These are phyloP conservation scores for Ettlia oleoabundans DNA, from an alignment of 139 green algal species.

Conservation along the genomic window DNA sequence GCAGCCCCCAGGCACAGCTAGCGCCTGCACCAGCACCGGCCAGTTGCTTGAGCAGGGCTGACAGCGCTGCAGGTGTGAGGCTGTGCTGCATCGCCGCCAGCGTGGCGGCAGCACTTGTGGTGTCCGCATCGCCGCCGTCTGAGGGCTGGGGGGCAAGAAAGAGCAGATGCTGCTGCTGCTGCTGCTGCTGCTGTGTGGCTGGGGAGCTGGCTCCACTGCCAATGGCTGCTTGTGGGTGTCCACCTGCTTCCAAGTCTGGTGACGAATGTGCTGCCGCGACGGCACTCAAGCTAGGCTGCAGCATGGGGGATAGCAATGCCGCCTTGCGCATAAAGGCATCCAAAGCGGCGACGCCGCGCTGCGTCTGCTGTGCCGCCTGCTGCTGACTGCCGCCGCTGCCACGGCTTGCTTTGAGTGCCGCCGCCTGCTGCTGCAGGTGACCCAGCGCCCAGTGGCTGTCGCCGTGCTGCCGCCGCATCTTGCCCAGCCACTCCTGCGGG, in stretches of 20 bases:
- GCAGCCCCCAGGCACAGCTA: not conserved
- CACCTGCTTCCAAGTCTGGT: too few relatives aligned
- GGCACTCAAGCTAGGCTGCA: too few relatives aligned
- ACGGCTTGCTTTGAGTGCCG: too few relatives aligned
- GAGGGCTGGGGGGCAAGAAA: too few relatives aligned
- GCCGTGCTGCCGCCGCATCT: slow-evolving; percentile 23
- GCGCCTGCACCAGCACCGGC: too few relatives aligned
- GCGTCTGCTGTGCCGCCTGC: not conserved
- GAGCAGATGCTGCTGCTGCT: not conserved
- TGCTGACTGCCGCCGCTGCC: not conserved
- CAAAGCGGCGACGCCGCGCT: not conserved
- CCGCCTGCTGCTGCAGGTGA: slow-evolving; percentile 6
- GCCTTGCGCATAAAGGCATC: not conserved
- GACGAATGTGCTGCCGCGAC: too few relatives aligned
- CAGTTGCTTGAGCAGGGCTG: slow-evolving; percentile 5
- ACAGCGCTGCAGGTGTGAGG: not conserved
- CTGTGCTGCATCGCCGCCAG: slow-evolving; percentile 25
- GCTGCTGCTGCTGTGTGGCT: too few relatives aligned
- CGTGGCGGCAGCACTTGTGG: not conserved
- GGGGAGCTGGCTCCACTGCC: not conserved
- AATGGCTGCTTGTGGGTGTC: not conserved
- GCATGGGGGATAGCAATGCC: not conserved
- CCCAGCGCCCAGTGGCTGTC: slow-evolving; percentile 14
- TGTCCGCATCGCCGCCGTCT: not conserved
- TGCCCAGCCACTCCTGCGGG: slow-evolving; percentile 3